Evolutionary conservation across 805 yeast genomes (phyloP).

Genomic region (Ogataea paraovalis): DNA sequence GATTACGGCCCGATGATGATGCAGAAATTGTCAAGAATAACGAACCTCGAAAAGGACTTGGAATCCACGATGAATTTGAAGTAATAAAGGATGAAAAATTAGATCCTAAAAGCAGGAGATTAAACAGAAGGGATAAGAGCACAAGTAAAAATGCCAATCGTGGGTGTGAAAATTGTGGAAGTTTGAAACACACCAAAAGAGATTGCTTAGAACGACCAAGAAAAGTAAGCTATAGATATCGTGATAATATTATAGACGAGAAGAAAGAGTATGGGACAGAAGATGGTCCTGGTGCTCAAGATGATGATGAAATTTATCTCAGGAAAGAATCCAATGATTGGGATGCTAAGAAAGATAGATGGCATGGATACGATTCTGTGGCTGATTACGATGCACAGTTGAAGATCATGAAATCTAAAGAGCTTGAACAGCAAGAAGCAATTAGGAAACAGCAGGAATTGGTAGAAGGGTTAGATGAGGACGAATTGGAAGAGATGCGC

Average conservation of each 20-base stretch:
- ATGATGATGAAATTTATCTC: slow-evolving; percentile 10
- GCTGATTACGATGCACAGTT: slow-evolving; percentile 55
- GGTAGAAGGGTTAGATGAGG: slow-evolving; percentile 32
- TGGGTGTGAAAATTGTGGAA: slow-evolving; percentile 59
- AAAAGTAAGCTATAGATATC: slow-evolving; percentile 33
- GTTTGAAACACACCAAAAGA: slow-evolving; percentile 40
- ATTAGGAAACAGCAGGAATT: slow-evolving; percentile 12
- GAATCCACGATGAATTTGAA: slow-evolving; percentile 46
- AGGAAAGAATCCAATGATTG: slow-evolving; percentile 39
- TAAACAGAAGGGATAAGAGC: slow-evolving; percentile 3
- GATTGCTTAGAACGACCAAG: slow-evolving; percentile 61
- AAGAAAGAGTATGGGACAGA: slow-evolving; percentile 25
- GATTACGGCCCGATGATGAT: slow-evolving; percentile 36
- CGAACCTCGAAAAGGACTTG: slow-evolving; percentile 51
- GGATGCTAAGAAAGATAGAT: slow-evolving; percentile 73
- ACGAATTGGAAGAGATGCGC: slow-evolving; percentile 39
- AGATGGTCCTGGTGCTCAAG: slow-evolving; percentile 7
- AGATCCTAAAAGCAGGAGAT: slow-evolving; percentile 3
- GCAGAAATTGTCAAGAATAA: slow-evolving; percentile 43
- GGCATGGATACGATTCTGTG: slow-evolving; percentile 70
- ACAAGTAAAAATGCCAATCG: slow-evolving; percentile 17
- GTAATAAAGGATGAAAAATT: slow-evolving; percentile 15
- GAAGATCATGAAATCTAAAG: slow-evolving; percentile 43
- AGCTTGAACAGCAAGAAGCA: slow-evolving; percentile 36
- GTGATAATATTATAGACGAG: slow-evolving; percentile 18